Percentiles rank a stretch among this genome's conserved stretches.
These are phyloP conservation scores for Saccharomycopsis phalli DNA, from an alignment of 1,139 yeast genomes.

Conservation along the genomic window DNA sequence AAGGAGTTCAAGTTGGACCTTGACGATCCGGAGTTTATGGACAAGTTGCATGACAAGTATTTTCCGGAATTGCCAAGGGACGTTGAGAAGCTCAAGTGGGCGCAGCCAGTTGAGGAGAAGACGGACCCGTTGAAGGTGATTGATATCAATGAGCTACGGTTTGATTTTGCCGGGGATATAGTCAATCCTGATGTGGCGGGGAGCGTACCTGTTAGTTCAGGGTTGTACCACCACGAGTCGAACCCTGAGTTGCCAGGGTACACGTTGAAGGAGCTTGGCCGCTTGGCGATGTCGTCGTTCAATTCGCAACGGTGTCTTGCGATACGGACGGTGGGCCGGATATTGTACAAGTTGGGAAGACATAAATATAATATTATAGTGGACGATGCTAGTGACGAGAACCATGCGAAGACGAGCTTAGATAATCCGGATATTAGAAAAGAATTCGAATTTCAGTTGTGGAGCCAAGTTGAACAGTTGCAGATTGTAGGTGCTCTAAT, in stretches of 20 bases:
- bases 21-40: constrained; percentile 69
- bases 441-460: constrained; percentile 55
- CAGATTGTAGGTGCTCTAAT: constrained; percentile 62
- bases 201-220: constrained; percentile 47
- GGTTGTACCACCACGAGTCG: constrained; percentile 87
- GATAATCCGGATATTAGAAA: constrained; percentile 33
- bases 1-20: constrained; percentile 40
- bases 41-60: constrained; percentile 73
- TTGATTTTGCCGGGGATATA: constrained; percentile 79
- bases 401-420: constrained; percentile 33
- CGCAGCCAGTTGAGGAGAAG: constrained; percentile 44
- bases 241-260: constrained; percentile 90
- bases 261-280: constrained; percentile 74
- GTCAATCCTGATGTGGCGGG: constrained; percentile 42
- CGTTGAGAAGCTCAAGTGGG: constrained; percentile 81
- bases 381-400: constrained; percentile 32
- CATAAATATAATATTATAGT: constrained; percentile 44
- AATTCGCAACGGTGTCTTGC: constrained; percentile 85
- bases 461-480: constrained; percentile 63
- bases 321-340: constrained; percentile 78
- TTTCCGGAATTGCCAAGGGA: constrained; percentile 87
- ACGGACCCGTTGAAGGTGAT: constrained; percentile 26
- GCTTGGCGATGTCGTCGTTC: constrained; percentile 66
- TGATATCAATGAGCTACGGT: constrained; percentile 63
- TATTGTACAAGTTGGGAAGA: constrained; percentile 70